These are phyloP conservation scores for Saccharum officinarum DNA, from an alignment of 176 grass and related monocot species.

Conservation along the genomic window DNA sequence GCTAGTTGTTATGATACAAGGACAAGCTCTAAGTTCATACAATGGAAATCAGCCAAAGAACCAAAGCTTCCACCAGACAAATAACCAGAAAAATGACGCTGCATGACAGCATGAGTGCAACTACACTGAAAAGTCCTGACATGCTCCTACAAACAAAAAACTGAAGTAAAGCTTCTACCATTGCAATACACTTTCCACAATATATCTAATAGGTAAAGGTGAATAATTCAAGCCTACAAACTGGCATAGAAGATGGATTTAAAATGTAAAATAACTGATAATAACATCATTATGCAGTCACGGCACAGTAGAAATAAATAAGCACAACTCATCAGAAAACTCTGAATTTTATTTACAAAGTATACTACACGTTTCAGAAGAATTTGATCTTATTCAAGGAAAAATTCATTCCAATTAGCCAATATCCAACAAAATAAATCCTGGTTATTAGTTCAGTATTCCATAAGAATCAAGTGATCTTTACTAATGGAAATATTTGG, in stretches of 20 bases:
- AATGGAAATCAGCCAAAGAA: not conserved
- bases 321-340: not conserved
- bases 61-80: not conserved
- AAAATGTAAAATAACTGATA: constrained; percentile 19
- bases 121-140: not conserved
- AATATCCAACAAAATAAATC: constrained; percentile 12
- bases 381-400: not conserved
- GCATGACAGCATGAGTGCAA: not conserved
- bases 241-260: constrained; percentile 4
- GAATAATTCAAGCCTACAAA: not conserved
- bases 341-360: not conserved
- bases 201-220: not conserved
- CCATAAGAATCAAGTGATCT: not conserved
- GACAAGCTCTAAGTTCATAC: not conserved
- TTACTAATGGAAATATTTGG: not conserved
- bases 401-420: constrained; percentile 15
- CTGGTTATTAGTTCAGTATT: not conserved
- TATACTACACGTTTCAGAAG: constrained; percentile 1
- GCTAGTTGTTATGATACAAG: not conserved
- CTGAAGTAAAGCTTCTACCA: not conserved
- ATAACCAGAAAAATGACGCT: not conserved
- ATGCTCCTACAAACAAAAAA: not conserved
- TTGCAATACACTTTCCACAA: not conserved
- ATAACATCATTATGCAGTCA: not conserved
- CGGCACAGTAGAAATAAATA: not conserved